Evolutionary conservation across 306 rosid genomes (phyloP), one percentile per base, ranked within the genome.

Genomic region (Inga laurina): DNA sequence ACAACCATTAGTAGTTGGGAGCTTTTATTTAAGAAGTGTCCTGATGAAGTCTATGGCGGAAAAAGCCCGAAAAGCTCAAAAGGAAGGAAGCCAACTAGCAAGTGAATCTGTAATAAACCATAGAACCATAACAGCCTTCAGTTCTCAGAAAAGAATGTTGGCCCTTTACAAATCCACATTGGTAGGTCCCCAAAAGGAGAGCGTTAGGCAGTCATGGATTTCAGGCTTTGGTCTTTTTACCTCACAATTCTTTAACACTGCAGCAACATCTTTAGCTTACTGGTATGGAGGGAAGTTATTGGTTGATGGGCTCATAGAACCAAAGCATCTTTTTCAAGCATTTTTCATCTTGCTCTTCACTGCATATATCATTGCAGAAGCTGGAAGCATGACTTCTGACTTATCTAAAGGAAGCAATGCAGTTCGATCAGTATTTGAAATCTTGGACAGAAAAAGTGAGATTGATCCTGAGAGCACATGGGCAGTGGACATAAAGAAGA

Each of bases 331-430:
- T 18, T 95, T 95, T 32, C 97, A 93, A 91, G 98, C 97, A 43
- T 95, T 92, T 74, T 84, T 93, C 51, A 95, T 93, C 71, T 54
- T 92, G 65, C 88, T 93, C 49, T 95, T 95, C 86, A 91, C 98
- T 11, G 94, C 96, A 76, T 95, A 91, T 70, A 86, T 86, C 35
- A 95, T 95, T 81, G 93, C 98, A 48, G 97, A 93, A 48, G 98
- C 99, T n/a, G 98, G 98, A 79, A 95, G 92, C 88, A 93, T 92
- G 98, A 90, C 97, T 72, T 87, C 93, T 70, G 96, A 95, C 85
- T 49, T 91, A 74, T 95, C 94, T 49, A 93, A 85, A 89, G 98
- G 99, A 90, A 90, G 88, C 84, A 87, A 69, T 14, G 99, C 94
- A 22, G 90, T 91, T 86, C 88, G 89, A 85, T 87, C 96, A 12